Percentiles rank a stretch among this genome's conserved stretches.
These are phyloP conservation scores for Stephania japonica DNA, from an alignment of 164 flowering plant species.

Conservation along the genomic window DNA sequence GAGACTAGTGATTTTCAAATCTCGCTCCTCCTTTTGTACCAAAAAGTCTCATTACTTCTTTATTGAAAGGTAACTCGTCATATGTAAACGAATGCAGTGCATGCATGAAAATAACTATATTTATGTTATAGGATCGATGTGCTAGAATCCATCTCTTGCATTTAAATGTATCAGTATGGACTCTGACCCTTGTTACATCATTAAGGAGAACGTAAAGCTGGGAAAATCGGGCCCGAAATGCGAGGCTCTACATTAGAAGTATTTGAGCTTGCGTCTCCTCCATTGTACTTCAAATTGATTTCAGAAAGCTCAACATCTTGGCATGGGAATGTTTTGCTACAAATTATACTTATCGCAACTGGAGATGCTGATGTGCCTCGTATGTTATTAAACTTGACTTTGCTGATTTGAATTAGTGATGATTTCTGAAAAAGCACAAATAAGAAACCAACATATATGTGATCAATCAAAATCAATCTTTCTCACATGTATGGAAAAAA, in stretches of 20 bases:
- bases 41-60: too few species aligned
- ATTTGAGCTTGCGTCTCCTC: conserved; percentile 14
- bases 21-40: background rate
- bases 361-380: conserved; percentile 23
- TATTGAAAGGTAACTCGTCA: background rate
- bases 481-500: background rate
- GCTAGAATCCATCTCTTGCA: background rate
- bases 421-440: conserved; percentile 11
- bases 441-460: background rate
- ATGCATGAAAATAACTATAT: background rate
- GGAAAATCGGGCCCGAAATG: background rate
- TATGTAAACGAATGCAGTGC: background rate
- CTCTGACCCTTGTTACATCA: background rate
- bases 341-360: conserved; percentile 18
- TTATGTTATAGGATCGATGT: background rate
- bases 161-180: background rate
- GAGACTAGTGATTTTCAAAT: background rate
- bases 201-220: background rate
- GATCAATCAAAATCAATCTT: background rate
- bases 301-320: conserved; percentile 15
- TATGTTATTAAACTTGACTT: conserved; percentile 20
- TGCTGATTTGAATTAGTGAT: conserved; percentile 22
- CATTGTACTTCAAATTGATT: conserved; percentile 21
- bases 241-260: conserved; percentile 11
- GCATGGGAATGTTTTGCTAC: conserved; percentile 23